Percentiles rank a stretch among this genome's conserved stretches.
Conservation (phyloP, 75 land plant species). For the Ceratopteris richardii region DNA sequence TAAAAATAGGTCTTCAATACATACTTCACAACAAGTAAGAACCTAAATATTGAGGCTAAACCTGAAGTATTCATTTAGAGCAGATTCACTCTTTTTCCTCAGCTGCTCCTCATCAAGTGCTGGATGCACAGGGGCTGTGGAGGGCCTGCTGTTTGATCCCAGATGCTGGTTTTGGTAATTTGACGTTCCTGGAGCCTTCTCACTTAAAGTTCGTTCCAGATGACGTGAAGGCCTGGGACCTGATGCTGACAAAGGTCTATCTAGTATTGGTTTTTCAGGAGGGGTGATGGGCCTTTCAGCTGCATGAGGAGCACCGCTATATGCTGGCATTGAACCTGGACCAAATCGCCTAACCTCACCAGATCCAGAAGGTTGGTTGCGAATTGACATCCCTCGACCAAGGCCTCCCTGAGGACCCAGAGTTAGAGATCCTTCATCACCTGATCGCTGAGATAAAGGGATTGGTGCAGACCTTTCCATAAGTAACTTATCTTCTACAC, state of each 20-base stretch:
- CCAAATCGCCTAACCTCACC: conserved; percentile 39
- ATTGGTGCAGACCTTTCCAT: conserved; percentile 41
- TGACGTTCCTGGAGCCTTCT: conserved; percentile 8
- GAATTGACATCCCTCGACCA: conserved; percentile 66
- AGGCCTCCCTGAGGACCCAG: conserved; percentile 91
- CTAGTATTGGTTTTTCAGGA: conserved; percentile 23
- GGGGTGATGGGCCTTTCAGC: conserved; percentile 1
- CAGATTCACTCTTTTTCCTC: conserved; percentile 39
- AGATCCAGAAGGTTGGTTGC: conserved; percentile 37
- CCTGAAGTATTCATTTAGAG: conserved; percentile 90
- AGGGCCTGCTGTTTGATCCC: conserved; percentile 7
- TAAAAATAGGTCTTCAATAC: too few relatives aligned
- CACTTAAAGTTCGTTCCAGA: conserved; percentile 4
- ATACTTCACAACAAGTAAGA: not conserved
- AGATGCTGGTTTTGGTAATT: not conserved
- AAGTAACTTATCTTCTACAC: conserved; percentile 50
- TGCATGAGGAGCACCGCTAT: conserved; percentile 13
- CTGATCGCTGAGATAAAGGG: conserved; percentile 53
- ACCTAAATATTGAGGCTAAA: conserved; percentile 6
- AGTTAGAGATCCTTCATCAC: conserved; percentile 62
- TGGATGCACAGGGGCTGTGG: conserved; percentile 20
- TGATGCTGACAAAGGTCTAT: conserved; percentile 19
- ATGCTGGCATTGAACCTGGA: conserved; percentile 31
- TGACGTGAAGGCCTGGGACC: not conserved
- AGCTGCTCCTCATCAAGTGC: conserved; percentile 41